These are phyloP conservation scores for Pseudogymnoascus sp. DNA, from an alignment of 2,329 filamentous ascomycete species.

Conservation along the genomic window DNA sequence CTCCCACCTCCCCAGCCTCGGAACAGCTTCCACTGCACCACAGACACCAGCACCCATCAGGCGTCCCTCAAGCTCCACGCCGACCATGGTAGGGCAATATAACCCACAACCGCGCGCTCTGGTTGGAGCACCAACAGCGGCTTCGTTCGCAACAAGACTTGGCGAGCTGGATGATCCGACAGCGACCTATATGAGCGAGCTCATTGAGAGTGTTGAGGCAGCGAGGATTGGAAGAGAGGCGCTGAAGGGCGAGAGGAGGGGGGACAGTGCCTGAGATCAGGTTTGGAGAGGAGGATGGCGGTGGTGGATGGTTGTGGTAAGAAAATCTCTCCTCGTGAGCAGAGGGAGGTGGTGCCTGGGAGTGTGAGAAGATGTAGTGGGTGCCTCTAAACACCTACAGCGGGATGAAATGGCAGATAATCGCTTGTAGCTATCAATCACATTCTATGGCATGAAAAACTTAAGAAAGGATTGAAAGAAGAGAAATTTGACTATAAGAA, in stretches of 20 bases:
- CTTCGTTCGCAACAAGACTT: neutral
- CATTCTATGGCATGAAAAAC: too few relatives aligned
- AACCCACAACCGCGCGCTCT: slow-evolving; percentile 13
- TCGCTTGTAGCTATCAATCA: too few relatives aligned
- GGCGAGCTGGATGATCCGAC: neutral
- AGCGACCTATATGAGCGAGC: neutral
- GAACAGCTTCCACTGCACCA: neutral
- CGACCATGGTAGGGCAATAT: neutral
- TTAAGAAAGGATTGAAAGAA: too few relatives aligned
- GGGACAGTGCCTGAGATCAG: neutral
- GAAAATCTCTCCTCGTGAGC: neutral
- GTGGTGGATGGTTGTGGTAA: neutral
- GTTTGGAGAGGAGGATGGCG: neutral
- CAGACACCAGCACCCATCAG: neutral
- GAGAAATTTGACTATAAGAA: too few relatives aligned
- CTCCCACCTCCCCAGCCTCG: neutral
- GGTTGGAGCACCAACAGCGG: slow-evolving; percentile 22
- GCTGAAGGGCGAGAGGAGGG: neutral
- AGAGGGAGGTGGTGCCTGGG: neutral
- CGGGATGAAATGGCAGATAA: too few relatives aligned
- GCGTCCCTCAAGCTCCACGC: neutral
- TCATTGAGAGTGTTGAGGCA: neutral
- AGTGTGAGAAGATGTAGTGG: neutral
- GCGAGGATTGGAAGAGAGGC: neutral
- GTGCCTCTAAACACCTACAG: too few relatives aligned